Conservation (phyloP, 2,329 filamentous ascomycete genomes). For the Xylariaceae sp. region DNA sequence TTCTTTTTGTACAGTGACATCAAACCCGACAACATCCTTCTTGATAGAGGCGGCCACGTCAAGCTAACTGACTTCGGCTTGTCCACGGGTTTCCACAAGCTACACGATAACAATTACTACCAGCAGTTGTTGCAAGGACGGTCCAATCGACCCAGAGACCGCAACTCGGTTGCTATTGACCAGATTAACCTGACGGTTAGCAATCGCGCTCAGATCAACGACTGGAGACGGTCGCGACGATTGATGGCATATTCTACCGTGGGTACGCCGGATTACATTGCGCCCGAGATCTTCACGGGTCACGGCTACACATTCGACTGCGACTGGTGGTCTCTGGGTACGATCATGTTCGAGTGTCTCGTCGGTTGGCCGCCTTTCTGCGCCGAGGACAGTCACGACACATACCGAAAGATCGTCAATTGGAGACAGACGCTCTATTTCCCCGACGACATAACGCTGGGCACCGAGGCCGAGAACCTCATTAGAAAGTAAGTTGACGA, state of each 20-base stretch:
- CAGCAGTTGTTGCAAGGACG: constrained; percentile 85
- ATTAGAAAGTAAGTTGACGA: constrained; percentile 68
- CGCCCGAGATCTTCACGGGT: constrained; percentile 94
- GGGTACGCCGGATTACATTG: constrained; percentile 97
- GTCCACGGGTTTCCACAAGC: constrained; percentile 95
- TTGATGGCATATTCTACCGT: constrained; percentile 98
- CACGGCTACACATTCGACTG: constrained; percentile 95
- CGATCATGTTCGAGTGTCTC: constrained; percentile 99
- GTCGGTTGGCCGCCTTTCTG: constrained; percentile 99
- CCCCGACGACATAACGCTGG: constrained; percentile 87
- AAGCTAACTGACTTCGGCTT: constrained; percentile 98
- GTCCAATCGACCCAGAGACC: constrained; percentile 68
- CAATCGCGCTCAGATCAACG: constrained; percentile 96
- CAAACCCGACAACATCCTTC: constrained; percentile 96
- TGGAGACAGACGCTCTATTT: constrained; percentile 96
- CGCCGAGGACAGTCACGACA: constrained; percentile 94
- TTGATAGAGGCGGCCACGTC: constrained; percentile 92
- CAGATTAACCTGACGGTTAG: constrained; percentile 98
- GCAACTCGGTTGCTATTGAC: constrained; percentile 91
- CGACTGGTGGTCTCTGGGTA: constrained; percentile 98
- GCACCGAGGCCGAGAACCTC: constrained; percentile 82
- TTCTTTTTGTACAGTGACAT: constrained; percentile 69
- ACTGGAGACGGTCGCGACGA: constrained; percentile 92
- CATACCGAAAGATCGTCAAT: constrained; percentile 98
- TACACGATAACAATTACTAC: constrained; percentile 98